phyloP scores from a whole-genome alignment of 352 stramenopile genomes.

The Pythium coloratum region DNA sequence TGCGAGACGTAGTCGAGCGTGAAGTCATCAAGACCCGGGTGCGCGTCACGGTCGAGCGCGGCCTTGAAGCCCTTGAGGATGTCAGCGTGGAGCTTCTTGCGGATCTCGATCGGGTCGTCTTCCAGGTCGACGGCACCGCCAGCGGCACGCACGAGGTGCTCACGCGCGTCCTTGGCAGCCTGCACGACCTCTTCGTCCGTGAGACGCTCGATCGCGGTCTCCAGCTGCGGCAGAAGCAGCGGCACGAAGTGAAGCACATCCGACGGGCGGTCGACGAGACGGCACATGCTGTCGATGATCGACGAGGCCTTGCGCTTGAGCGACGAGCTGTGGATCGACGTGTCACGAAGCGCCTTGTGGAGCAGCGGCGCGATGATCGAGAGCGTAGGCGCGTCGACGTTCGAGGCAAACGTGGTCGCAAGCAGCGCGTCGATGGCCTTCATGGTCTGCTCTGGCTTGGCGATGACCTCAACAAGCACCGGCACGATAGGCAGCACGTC shows the following conservation, averaged over 20 bases:
- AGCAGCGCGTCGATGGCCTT: slow-evolving; percentile 91
- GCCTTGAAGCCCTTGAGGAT: slow-evolving; percentile 48
- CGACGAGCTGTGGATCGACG: slow-evolving; percentile 89
- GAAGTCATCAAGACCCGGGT: slow-evolving; percentile 53
- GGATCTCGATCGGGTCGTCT: slow-evolving; percentile 58
- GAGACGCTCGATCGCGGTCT: slow-evolving; percentile 90
- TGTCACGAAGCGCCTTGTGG: slow-evolving; percentile 90
- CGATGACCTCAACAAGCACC: slow-evolving; percentile 89
- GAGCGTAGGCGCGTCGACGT: slow-evolving; percentile 90
- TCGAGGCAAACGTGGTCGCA: slow-evolving; percentile 91
- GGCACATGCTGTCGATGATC: slow-evolving; percentile 94
- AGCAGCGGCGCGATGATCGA: slow-evolving; percentile 91
- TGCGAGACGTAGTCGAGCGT: slow-evolving; percentile 61
- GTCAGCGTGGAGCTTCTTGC: slow-evolving; percentile 46
- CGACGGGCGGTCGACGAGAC: slow-evolving; percentile 81
- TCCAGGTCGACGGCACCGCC: slow-evolving; percentile 52
- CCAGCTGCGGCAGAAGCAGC: slow-evolving; percentile 91
- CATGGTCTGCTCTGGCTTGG: slow-evolving; percentile 89
- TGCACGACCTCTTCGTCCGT: slow-evolving; percentile 92
- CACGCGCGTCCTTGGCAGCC: slow-evolving; percentile 53
- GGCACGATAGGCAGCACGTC: slow-evolving; percentile 90
- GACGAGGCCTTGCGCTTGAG: slow-evolving; percentile 90
- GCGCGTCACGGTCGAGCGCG: slow-evolving; percentile 44
- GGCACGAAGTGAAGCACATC: slow-evolving; percentile 92
- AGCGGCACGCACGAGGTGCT: slow-evolving; percentile 56